Base-by-base conservation (phyloP, 2,329 filamentous ascomycete species). In the Aspergillus udagawae region DNA sequence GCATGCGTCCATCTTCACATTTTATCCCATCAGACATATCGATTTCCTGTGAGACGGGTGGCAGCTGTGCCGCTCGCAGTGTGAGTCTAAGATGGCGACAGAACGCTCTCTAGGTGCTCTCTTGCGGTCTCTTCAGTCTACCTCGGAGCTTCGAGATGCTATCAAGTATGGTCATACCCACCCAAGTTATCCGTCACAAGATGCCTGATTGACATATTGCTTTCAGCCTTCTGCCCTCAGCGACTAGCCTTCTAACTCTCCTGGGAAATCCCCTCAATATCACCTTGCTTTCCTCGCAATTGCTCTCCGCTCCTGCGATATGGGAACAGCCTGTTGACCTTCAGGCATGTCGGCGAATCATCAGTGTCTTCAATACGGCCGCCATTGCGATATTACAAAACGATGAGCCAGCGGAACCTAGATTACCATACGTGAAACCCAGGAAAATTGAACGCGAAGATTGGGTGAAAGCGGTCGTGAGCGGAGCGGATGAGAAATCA, bases 211-310 rank as follows among this genome's bases (percentile, higher is more conserved):
- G 52, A 53, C 42, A 55, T 53, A 51, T 52, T 41, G 50, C 42
- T 48, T 25, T 53, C 60, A 82, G 73, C 59, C 74, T 87, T 32
- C 80, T 87, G 42, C 82, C 82, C 25, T 77, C 75, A 17, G 75
- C 77, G n/a, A 78, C 77, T 17, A 75, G 75, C 49, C 73, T 80
- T 48, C 64, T 80, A 14, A 74, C 76, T 5, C 65, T 77, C 1
- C 78, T 87, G 12, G 81, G 82, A 35, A 87, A 87, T 57, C 84
- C 83, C 1, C 70, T 86, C 51, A 87, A 87, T 59, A 73, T 87
- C 54, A 84, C 81, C 2, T 75, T 87, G 0, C 75, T 87, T 6
- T 81, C 84, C 0, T 83, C 82, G 17, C 84, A 86, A 59, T 70
- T 87, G 1, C 78, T 87, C 5, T 79, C 79, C 6, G 80, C 83